Evolutionary conservation across 345 rosid genomes (phyloP).

Genomic region (Diplotaxis tenuifolia): DNA sequence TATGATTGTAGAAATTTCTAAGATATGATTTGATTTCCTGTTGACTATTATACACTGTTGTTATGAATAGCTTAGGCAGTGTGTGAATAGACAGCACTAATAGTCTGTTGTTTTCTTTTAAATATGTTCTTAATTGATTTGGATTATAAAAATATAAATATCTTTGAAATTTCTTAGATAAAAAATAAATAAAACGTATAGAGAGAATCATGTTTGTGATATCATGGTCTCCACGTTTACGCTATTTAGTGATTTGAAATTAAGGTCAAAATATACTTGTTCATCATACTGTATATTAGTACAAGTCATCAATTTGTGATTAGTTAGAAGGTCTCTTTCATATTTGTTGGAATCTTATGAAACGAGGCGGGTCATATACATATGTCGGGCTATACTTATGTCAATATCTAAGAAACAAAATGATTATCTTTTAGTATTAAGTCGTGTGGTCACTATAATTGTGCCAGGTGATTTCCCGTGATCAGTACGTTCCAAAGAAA

Average conservation of each 20-base stretch:
- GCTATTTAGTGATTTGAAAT: neutral
- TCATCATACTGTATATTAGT: neutral
- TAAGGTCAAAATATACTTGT: no score
- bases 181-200: neutral
- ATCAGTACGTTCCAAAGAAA: slow-evolving; percentile 7
- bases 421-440: slow-evolving; percentile 21
- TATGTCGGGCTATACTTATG: slow-evolving; percentile 17
- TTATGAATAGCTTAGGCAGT: neutral
- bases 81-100: neutral
- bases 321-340: slow-evolving; percentile 26
- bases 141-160: neutral
- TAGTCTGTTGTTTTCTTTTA: neutral
- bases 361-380: slow-evolving; percentile 28
- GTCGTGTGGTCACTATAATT: slow-evolving; percentile 35
- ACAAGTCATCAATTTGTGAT: slow-evolving; percentile 1
- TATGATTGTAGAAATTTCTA: slow-evolving; percentile 27
- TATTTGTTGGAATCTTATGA: slow-evolving; percentile 34
- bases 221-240: neutral
- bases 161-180: neutral
- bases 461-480: slow-evolving; percentile 30
- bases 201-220: neutral
- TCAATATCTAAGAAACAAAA: slow-evolving; percentile 25
- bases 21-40: slow-evolving; percentile 4
- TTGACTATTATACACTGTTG: neutral
- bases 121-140: neutral